A percentile compares a stretch with the other conserved stretches of the same genome.
Conservation (phyloP, 2,329 filamentous ascomycete species). For the Aspergillus calidoustus region DNA sequence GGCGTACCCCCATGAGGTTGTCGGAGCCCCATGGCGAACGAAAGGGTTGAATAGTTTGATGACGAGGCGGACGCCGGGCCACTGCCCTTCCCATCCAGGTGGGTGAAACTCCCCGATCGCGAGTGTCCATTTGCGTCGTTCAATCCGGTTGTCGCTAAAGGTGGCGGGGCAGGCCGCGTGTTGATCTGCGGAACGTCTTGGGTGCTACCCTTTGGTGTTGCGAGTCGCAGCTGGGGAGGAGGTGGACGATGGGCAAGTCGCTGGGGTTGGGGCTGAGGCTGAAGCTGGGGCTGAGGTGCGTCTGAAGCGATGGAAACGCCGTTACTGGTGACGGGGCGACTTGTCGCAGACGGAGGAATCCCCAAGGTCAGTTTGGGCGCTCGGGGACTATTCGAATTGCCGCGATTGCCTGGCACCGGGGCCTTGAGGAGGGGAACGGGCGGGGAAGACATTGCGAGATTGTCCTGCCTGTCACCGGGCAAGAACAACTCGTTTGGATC, state of each 20-base stretch:
- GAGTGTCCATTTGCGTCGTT: conserved; percentile 83
- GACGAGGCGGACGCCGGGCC: conserved; percentile 83
- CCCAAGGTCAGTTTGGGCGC: conserved; percentile 82
- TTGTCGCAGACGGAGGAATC: conserved; percentile 85
- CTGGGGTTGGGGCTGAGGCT: conserved; percentile 41
- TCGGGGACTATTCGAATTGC: conserved; percentile 63
- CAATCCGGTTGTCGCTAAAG: conserved; percentile 70
- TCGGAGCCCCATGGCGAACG: conserved; percentile 74
- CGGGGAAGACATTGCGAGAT: conserved; percentile 66
- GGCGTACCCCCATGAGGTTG: conserved; percentile 68
- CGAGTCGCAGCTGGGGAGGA: conserved; percentile 80
- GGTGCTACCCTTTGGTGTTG: conserved; percentile 81
- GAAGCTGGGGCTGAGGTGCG: conserved; percentile 34
- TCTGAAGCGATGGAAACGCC: conserved; percentile 40
- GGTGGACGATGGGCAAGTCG: conserved; percentile 58
- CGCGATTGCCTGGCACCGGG: conserved; percentile 73
- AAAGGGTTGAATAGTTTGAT: conserved; percentile 83
- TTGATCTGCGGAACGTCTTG: conserved; percentile 68
- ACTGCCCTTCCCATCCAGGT: conserved; percentile 74
- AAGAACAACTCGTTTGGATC: conserved; percentile 48
- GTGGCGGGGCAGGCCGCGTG: conserved; percentile 59
- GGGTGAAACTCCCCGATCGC: conserved; percentile 81
- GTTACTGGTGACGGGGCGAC: conserved; percentile 68
- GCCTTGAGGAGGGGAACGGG: conserved; percentile 81
- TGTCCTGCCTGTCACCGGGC: conserved; percentile 46